These are phyloP conservation scores for Sonneratia alba DNA, from an alignment of 345 rosid genomes.

Conservation along the genomic window DNA sequence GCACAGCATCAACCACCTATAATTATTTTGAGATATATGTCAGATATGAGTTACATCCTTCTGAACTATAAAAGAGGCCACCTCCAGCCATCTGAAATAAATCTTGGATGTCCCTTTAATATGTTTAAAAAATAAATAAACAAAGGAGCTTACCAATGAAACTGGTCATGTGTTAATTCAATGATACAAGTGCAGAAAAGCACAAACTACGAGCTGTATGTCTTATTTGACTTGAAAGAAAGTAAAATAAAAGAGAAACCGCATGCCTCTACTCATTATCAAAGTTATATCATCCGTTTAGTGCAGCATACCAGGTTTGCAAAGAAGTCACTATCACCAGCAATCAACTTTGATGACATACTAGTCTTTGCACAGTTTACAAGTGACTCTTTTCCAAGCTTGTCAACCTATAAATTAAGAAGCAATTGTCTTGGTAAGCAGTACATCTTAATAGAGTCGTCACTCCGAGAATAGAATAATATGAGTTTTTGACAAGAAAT, in stretches of 20 bases:
- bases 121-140: not conserved
- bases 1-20: constrained; percentile 87
- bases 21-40: not conserved
- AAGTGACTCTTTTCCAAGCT: constrained; percentile 84
- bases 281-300: not conserved
- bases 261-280: not conserved
- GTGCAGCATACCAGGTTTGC: constrained; percentile 62
- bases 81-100: not conserved
- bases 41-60: not conserved
- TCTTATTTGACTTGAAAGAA: not conserved
- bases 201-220: not conserved
- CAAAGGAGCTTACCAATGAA: not conserved
- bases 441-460: not conserved
- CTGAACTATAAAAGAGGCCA: not conserved
- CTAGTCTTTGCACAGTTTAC: constrained; percentile 95
- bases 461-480: not conserved
- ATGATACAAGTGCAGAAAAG: not conserved
- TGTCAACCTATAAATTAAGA: constrained; percentile 55
- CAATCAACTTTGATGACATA: constrained; percentile 96
- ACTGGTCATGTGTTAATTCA: not conserved
- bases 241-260: not conserved
- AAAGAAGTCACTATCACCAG: constrained; percentile 82
- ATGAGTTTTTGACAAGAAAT: not conserved
- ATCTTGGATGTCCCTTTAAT: not conserved
- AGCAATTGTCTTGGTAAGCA: not conserved